Conservation (phyloP, 2,329 filamentous ascomycete genomes). For the Pleurostoma richardsiae region DNA sequence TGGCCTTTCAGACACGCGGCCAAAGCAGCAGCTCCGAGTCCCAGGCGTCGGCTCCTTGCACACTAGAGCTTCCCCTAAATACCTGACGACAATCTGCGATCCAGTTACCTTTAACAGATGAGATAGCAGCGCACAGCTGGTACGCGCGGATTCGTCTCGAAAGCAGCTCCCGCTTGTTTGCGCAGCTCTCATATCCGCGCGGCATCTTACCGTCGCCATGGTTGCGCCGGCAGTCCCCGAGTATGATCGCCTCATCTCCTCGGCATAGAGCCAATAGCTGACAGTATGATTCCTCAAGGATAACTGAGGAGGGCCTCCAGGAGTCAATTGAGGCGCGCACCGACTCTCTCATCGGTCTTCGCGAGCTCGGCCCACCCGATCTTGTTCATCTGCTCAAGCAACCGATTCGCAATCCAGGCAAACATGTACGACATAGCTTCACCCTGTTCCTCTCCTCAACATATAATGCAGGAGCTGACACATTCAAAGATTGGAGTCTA, state of each 20-base stretch:
- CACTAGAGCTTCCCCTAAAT: too few relatives aligned
- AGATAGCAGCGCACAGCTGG: too few relatives aligned
- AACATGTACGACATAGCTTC: conserved; percentile 36
- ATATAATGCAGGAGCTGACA: conserved; percentile 9
- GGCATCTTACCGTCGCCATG: conserved; percentile 41
- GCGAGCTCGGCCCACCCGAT: conserved; percentile 93
- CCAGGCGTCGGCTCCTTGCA: too few relatives aligned
- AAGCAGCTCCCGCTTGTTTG: too few relatives aligned
- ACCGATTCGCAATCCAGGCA: conserved; percentile 49
- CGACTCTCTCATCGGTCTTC: conserved; percentile 76
- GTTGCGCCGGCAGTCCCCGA: conserved; percentile 72
- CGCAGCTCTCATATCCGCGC: too few relatives aligned
- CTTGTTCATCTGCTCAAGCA: conserved; percentile 90
- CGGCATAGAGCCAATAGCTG: not conserved
- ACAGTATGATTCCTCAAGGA: conserved; percentile 44
- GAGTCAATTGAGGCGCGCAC: conserved; percentile 90
- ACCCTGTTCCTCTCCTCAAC: conserved; percentile 1
- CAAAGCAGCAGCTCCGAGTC: too few relatives aligned
- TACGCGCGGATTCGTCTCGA: too few relatives aligned
- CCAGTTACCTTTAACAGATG: too few relatives aligned
- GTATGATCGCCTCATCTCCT: conserved; percentile 38
- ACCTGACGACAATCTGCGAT: too few relatives aligned
- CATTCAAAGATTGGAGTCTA: conserved; percentile 74
- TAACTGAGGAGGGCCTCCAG: conserved; percentile 89
- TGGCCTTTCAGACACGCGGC: too few relatives aligned